phyloP scores from a whole-genome alignment of 768 basidiomycete species.

The Xerocomus potaroensis region DNA sequence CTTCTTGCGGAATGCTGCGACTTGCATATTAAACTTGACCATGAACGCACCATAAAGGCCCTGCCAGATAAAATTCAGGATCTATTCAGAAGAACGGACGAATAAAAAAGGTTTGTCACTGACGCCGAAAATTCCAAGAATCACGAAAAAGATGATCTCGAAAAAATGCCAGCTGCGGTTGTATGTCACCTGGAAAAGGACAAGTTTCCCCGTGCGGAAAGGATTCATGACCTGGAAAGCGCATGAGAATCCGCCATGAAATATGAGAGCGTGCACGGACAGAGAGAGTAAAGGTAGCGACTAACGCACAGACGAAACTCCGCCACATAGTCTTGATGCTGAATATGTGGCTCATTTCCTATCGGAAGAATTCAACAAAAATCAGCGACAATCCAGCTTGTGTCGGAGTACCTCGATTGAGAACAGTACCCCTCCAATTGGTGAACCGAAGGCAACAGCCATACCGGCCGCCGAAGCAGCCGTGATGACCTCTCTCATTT shows the following conservation, averaged over 20 bases:
- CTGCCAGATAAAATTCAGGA: conserved; percentile 38
- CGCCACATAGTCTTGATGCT: conserved; percentile 99
- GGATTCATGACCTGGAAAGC: conserved; percentile 87
- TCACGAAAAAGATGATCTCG: conserved; percentile 93
- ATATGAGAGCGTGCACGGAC: conserved; percentile 46
- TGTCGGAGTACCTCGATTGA: conserved; percentile 78
- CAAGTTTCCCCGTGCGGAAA: conserved; percentile 95
- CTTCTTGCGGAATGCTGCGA: conserved; percentile 91
- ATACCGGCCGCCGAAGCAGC: conserved; percentile 98
- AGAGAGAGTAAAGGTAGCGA: conserved; percentile 93
- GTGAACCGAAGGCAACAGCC: conserved; percentile 96
- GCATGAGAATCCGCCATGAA: conserved; percentile 20
- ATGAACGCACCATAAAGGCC: conserved; percentile 97
- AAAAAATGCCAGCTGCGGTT: conserved; percentile 99
- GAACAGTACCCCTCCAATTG: conserved; percentile 96
- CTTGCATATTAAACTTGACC: conserved; percentile 94
- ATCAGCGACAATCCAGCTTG: not conserved
- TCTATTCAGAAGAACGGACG: not conserved
- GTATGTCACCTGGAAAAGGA: conserved; percentile 97
- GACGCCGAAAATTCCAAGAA: conserved; percentile 95
- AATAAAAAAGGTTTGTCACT: conserved; percentile 20
- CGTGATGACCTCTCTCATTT: conserved; percentile 87
- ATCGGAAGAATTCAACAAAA: conserved; percentile 2
- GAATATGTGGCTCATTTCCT: conserved; percentile 99
- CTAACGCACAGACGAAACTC: conserved; percentile 94